Base-by-base conservation (phyloP, 257 asterid genomes). In the Solanum sejunctum region DNA sequence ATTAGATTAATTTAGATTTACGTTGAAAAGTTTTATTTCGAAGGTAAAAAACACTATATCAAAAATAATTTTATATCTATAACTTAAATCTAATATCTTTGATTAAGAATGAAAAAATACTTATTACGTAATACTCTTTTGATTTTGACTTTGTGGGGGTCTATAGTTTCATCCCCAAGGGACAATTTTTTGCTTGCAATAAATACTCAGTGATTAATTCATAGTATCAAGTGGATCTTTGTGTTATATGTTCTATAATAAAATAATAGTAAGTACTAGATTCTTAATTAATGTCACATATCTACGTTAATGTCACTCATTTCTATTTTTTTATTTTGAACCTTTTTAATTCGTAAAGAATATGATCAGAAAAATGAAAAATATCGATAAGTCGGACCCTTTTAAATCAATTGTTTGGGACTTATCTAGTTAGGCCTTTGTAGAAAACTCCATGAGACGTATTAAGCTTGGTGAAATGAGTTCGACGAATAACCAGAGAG, bases 51-150 rank as follows among this genome's bases (percentile, higher is more conserved):
- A 5, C 18, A 3, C 0, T 26, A 0, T 66, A 28, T 0, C 3
- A 66, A 32, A 28, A 39, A 0, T 10, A 2, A 16, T 5, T 67
- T 0, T 5, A 0, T 32, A 4, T 8, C 1, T 5, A 2, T 0
- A 0, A 2, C 4, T 67, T 0, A 32, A 67, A 67, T 0, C 4
- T 3, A 0, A 32, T 1, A 15, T 0, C 12, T 32, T 7, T 32
- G 0, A 32, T 66, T 1, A 66, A 28, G 0, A 15, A 36, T 36
- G 1, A 36, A 36, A 36, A 16, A 55, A 16, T 55, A 55, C 21
- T 17, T 17, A 17, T 2, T 10, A 7, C 4, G 10, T 0, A 32
- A 1, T 10, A 49, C 3, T 75, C 49, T 28, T 12, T 64, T 77
- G 26, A 77, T 16, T 26, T 52, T 78, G 82, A 26, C 82, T 52